Conservation (phyloP, 2,329 filamentous ascomycete species). For the Didymella keratinophila region DNA sequence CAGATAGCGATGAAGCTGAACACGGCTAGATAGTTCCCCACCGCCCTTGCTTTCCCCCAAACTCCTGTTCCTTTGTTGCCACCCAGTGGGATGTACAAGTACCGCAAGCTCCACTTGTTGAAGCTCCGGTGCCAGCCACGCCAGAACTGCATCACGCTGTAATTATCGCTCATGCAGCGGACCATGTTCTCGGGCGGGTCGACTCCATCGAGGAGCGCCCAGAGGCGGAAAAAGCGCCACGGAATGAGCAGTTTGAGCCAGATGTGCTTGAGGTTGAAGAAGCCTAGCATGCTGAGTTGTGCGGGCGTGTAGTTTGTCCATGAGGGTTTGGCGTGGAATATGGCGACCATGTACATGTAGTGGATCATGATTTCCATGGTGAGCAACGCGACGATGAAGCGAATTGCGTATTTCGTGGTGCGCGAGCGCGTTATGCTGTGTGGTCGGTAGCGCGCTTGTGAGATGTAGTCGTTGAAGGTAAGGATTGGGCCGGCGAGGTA, state of each 20-base stretch:
- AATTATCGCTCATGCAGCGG: constrained; percentile 94
- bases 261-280: constrained; percentile 95
- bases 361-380: constrained; percentile 88
- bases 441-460: constrained; percentile 77
- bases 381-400: constrained; percentile 80
- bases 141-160: constrained; percentile 91
- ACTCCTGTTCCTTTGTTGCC: constrained; percentile 60
- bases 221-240: constrained; percentile 99
- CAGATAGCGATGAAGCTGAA: constrained; percentile 98
- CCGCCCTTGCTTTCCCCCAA: constrained; percentile 62
- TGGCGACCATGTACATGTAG: constrained; percentile 92
- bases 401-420: constrained; percentile 81
- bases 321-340: constrained; percentile 78
- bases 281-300: constrained; percentile 88
- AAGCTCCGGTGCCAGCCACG: constrained; percentile 94
- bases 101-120: constrained; percentile 93
- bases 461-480: constrained; percentile 98
- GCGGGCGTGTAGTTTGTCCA: constrained; percentile 87
- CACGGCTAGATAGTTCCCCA: constrained; percentile 80
- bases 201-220: constrained; percentile 87
- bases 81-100: constrained; percentile 91
- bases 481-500: constrained; percentile 93
- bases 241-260: constrained; percentile 97
- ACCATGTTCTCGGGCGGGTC: constrained; percentile 99
- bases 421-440: constrained; percentile 74